phyloP scores from a whole-genome alignment of 306 rosid species.

The Biancaea sappan region DNA sequence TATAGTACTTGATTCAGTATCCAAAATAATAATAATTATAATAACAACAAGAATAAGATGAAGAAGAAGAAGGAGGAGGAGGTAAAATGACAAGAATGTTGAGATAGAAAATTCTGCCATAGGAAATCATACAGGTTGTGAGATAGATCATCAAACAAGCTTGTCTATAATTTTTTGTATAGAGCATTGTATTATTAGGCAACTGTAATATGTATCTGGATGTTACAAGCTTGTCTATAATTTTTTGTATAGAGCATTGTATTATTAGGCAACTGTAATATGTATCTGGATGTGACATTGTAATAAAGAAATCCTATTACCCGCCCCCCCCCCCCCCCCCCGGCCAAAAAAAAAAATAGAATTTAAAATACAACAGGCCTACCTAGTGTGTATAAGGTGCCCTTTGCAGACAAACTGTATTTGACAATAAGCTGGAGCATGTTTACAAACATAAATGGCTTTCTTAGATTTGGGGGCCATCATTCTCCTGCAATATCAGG shows the following conservation, averaged over 20 bases:
- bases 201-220: conserved; percentile 29
- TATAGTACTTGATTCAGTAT: conserved; percentile 42
- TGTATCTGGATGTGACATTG: conserved; percentile 16
- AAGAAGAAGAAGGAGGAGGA: no score
- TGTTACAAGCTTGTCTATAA: conserved; percentile 16
- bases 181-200: background rate
- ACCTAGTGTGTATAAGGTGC: conserved; percentile 73
- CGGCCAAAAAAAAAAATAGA: background rate
- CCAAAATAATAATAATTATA: conserved; percentile 17
- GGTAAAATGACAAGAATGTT: conserved; percentile 3
- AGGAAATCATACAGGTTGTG: background rate
- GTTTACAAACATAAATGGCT: conserved; percentile 72
- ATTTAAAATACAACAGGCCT: conserved; percentile 50
- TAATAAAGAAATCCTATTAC: background rate
- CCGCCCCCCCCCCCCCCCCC: no score
- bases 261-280: conserved; percentile 11
- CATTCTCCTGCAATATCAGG: conserved; percentile 71
- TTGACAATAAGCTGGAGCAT: conserved; percentile 72
- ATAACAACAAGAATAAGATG: no score
- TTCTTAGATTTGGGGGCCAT: conserved; percentile 77
- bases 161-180: conserved; percentile 14
- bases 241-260: conserved; percentile 3
- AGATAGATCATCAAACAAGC: conserved; percentile 23
- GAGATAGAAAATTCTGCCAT: conserved; percentile 6
- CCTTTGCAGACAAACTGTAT: conserved; percentile 86